Evolutionary conservation across 2,329 filamentous ascomycete genomes (phyloP), one percentile per base, ranked within the genome.

Genomic region (Xylaria sp.): DNA sequence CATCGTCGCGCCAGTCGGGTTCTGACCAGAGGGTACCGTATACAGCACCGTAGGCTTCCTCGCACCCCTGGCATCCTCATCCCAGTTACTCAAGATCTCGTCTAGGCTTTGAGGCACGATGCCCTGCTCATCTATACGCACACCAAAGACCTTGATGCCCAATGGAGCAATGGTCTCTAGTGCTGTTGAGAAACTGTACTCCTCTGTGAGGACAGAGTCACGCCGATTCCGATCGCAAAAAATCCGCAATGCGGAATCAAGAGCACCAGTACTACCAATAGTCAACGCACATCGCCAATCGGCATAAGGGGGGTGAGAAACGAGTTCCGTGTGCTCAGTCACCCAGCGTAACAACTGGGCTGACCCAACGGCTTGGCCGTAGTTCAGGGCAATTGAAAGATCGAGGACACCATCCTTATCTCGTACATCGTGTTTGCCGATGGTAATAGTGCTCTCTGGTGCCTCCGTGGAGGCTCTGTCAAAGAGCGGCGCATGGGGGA

Each of bases 291-390:
- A 91, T 66, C 86, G 83, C 95, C 95, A 99, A 79, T 99, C 93
- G 17, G 88, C 84, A 74, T 98, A 98, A 0, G 91, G 92, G 15
- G 94, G 93, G 63, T 87, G 83, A 76, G 92, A 91, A 15, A 97
- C 87, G 58, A 98, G 87, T 78, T 99, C 94, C 0, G 93, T 96
- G 78, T 98, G 95, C 80, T 99, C 95, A 0, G 93, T 96, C 52
- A 98, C 83, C 79, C 91, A 98, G 62, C 95, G 88, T 65, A 97
- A 80, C 75, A 99, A 82, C 78, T 97, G 95, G 3, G 92, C 90
- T 10, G 92, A 87, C 17, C 95, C 95, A 17, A 87, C 87, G 8
- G 93, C 89, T 78, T 97, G 93, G 33, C 91, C 92, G 75, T 99
- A 99, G 79, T 99, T 98, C 74, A 97, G 88, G 1, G 90, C 90